Conservation (phyloP, 768 basidiomycete species). For the Podaxis sp. region DNA sequence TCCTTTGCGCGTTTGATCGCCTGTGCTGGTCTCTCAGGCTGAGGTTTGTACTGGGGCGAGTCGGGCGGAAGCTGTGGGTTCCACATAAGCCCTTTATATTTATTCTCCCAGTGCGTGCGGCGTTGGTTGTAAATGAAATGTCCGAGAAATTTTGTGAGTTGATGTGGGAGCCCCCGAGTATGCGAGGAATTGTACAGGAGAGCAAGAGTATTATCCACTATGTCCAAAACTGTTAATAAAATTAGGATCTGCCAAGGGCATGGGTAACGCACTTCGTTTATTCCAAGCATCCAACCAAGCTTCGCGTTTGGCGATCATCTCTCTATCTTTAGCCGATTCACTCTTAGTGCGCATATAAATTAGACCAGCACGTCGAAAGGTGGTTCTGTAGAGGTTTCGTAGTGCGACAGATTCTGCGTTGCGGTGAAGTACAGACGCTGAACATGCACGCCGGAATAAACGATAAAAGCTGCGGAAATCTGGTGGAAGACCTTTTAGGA, state of each 20-base stretch:
- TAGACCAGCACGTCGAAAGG: conserved; percentile 15
- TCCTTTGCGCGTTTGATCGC: conserved; percentile 15
- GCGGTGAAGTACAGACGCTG: conserved; percentile 19
- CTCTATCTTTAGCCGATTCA: not conserved
- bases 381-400: conserved; percentile 16
- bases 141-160: conserved; percentile 54
- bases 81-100: conserved; percentile 15
- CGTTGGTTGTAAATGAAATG: conserved; percentile 37
- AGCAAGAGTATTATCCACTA: conserved; percentile 70
- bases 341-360: conserved; percentile 9
- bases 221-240: conserved; percentile 1
- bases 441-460: conserved; percentile 17
- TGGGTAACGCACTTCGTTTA: conserved; percentile 43
- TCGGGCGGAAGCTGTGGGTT: conserved; percentile 14
- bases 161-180: conserved; percentile 63
- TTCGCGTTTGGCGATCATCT: conserved; percentile 3
- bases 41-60: conserved; percentile 15
- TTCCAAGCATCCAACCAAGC: conserved; percentile 57
- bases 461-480: conserved; percentile 20
- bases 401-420: conserved; percentile 12
- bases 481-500: conserved; percentile 11
- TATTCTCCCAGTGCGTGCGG: conserved; percentile 8
- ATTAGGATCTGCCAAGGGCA: conserved; percentile 4
- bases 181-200: conserved; percentile 61
- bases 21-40: conserved; percentile 15